Evolutionary conservation across 2,329 filamentous ascomycete genomes (phyloP), one percentile per base, ranked within the genome.

Genomic region (Colletotrichum echinochloae): DNA sequence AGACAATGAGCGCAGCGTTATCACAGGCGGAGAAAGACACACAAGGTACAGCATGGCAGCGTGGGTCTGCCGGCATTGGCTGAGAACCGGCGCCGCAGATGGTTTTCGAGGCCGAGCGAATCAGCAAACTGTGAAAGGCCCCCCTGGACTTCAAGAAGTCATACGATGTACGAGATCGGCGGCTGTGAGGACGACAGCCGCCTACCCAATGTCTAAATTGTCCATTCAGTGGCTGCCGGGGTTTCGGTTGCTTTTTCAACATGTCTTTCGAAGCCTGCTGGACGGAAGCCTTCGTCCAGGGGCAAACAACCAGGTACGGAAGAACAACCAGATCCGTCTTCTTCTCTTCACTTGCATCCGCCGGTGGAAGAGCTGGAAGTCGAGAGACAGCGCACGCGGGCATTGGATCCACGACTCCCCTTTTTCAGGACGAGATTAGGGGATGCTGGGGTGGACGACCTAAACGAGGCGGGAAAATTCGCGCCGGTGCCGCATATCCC

Each of bases 311-410:
- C 89, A 91, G 77, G 84, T 83, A 41, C 85, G 85, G 0, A 81
- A 86, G 66, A 86, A 89, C 73, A 89, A 89, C 72, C 89, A 90
- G 71, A 80, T 91, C 12, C 84, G 90, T 1, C 77, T 92, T 33
- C 79, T 91, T 20, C 89, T 91, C 75, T 91, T n/a, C n/a, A n/a
- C n/a, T n/a, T n/a, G n/a, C n/a, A 82, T 65, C 81, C 81, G 3
- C 75, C 78, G 1, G 74, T 79, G 16, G 75, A 79, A 14, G 76
- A 76, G 39, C 75, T 81, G 8, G 23, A 28, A 18, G 54, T 65
- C 1, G 66, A 65, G 20, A 48, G 66, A 16, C 23, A 30, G 77
- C 76, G 26, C 78, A 81, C 41, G 78, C 78, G 1, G 78, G 81
- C 65, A 80, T 77, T 65, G 75, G 83, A 66, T 76, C 83, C 74